Evolutionary conservation across 495 filamentous ascomycete species (phyloP).

Genomic region (Friedmanniomyces endolithicus): DNA sequence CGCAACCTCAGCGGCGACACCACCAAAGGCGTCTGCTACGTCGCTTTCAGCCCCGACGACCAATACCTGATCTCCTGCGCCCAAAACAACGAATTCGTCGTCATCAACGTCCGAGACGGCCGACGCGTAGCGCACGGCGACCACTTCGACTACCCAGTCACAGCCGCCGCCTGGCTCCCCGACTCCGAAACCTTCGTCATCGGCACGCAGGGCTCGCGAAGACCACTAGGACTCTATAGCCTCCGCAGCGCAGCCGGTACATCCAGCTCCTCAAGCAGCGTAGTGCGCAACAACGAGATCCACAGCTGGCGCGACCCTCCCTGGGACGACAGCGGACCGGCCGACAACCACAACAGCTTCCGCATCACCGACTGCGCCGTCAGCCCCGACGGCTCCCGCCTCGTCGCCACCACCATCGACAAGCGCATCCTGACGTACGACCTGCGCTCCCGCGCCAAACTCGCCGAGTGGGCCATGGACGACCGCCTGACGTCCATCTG

Average conservation of each 20-base stretch:
- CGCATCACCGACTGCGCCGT: constrained; percentile 76
- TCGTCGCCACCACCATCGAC: constrained; percentile 65
- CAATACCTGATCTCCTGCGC: constrained; percentile 70
- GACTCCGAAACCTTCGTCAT: constrained; percentile 70
- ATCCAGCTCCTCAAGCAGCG: constrained; percentile 1
- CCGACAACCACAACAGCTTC: constrained; percentile 37
- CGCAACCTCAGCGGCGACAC: not conserved
- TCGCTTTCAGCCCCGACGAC: constrained; percentile 89
- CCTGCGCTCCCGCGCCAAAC: constrained; percentile 55
- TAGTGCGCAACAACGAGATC: constrained; percentile 14
- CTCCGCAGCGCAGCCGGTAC: constrained; percentile 34
- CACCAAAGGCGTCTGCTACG: constrained; percentile 46
- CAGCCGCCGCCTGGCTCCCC: constrained; percentile 71
- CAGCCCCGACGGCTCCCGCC: constrained; percentile 61
- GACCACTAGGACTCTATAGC: constrained; percentile 27
- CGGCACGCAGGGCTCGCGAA: constrained; percentile 31
- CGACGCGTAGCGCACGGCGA: constrained; percentile 49
- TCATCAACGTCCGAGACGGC: constrained; percentile 33
- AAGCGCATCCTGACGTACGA: constrained; percentile 70
- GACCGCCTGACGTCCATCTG: constrained; percentile 61
- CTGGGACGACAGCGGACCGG: constrained; percentile 3
- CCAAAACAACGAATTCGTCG: constrained; percentile 40
- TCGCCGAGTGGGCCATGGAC: constrained; percentile 57
- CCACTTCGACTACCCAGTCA: constrained; percentile 67
- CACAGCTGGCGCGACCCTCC: constrained; percentile 16